Base-by-base conservation (phyloP, 495 filamentous ascomycete genomes). In the Haplographium delicatum region DNA sequence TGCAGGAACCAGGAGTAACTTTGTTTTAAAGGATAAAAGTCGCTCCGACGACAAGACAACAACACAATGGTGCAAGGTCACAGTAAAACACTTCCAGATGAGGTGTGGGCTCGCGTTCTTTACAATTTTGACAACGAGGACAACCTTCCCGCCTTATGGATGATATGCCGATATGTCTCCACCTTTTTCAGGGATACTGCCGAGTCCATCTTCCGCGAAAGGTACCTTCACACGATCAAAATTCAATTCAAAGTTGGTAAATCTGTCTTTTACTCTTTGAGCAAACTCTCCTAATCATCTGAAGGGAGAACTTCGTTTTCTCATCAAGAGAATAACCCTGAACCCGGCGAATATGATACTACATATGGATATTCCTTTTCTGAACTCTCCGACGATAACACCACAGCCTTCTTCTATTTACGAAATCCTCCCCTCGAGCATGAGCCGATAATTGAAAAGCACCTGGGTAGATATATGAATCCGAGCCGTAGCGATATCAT, bases 201-300 rank as follows among this genome's bases (percentile, higher is more conserved):
- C 0, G 47, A 50, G 47, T 28, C 37, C 11, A 40, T 50, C n/a
- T 50, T 41, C 23, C 47, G 47, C 15, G 47, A 40, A 7, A 41
- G 23, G 15, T 37, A 50, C 15, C 35, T 50, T 2, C 47, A 34
- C 2, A 50, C 20, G 35, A 50, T 37, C 0, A 34, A 19, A 18
- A 20, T 50, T 15, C 4, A 20, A 9, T 41, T 50, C 24, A 16
- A 30, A 19, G 35, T 40, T 18, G 35, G 47, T 50, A 31, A 22
- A 18, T 24, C 25, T 5, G 8, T 18, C 9, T 33, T 26, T 5
- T 47, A 18, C 26, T 13, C 7, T 5, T 19, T n/a, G n/a, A n/a
- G n/a, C n/a, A n/a, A n/a, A n/a, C n/a, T n/a, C n/a, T n/a, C n/a
- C n/a, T n/a, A n/a, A n/a, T n/a, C n/a, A n/a, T n/a, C n/a, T n/a